Evolutionary conservation across 2,329 filamentous ascomycete species (phyloP), one percentile per base, ranked within the genome.

Genomic region (Bipolaris oryzae): DNA sequence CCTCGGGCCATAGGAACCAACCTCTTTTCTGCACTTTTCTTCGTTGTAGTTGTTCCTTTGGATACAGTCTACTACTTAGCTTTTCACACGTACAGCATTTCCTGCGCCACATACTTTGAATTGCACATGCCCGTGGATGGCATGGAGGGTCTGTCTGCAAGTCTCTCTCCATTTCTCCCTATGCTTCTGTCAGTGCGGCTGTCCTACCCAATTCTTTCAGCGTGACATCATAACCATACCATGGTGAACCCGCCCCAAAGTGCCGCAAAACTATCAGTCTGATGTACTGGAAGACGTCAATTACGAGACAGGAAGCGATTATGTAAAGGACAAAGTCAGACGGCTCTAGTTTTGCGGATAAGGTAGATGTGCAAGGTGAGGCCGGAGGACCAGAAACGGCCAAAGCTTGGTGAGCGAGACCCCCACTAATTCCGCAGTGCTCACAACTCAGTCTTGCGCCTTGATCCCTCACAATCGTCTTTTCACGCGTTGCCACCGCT

Each of bases 101-200:
- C 20, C n/a, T 7, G 42, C 23, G 7, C 13, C 11, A 58, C 66
- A 25, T 58, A 95, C 93, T 85, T 85, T 97, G 93, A 58, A 97
- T 96, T 7, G 91, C 92, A 78, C 93, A 97, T 60, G 93, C 94
- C 72, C 89, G 85, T 55, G 92, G 86, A 80, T 96, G 92, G 72
- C 93, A 97, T 21, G 93, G 89, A 60, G 91, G 91, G 69, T 90
- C 85, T 34, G 85, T 84, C 57, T 85, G 85, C 34, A 96, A 76
- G 74, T 93, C 91, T 70, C 90, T 83, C 67, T 91, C 87, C 13
- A 88, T 75, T n/a, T 55, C 77, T 75, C 80, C 83, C 61, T 61
- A 23, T 5, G 9, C 16, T 18, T 21, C 45, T 42, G 49, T 67
- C 47, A 68, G 58, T 46, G 33, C 23, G n/a, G 38, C 44, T 31